Evolutionary conservation across 2,329 filamentous ascomycete species (phyloP).

Genomic region (Cercospora nicotianae): DNA sequence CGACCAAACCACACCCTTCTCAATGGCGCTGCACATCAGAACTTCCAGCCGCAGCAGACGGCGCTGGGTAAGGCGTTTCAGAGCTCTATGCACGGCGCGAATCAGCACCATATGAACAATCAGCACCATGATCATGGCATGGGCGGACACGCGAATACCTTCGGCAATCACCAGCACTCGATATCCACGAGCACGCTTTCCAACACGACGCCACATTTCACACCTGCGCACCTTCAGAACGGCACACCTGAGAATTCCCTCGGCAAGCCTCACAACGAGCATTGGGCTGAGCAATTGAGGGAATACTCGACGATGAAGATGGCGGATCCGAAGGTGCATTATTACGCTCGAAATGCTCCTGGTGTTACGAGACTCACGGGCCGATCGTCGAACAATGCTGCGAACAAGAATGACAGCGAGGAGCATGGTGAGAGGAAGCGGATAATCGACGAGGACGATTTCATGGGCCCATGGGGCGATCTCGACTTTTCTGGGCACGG

Average conservation of each 20-base stretch:
- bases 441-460: constrained; percentile 58
- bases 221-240: constrained; percentile 60
- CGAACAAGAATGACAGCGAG: constrained; percentile 52
- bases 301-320: constrained; percentile 35
- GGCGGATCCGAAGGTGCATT: constrained; percentile 52
- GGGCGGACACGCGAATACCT: constrained; percentile 56
- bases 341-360: constrained; percentile 70
- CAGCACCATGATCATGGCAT: constrained; percentile 52
- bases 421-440: constrained; percentile 60
- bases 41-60: constrained; percentile 51
- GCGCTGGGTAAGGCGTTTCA: constrained; percentile 71
- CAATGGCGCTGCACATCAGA: constrained; percentile 66
- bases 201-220: constrained; percentile 64
- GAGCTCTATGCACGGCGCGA: constrained; percentile 55
- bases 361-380: constrained; percentile 33
- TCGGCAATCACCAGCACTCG: constrained; percentile 62
- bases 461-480: constrained; percentile 73
- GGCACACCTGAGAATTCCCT: constrained; percentile 55
- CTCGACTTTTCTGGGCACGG: constrained; percentile 97
- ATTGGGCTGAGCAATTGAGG: constrained; percentile 87
- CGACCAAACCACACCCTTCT: constrained; percentile 74
- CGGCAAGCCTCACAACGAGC: constrained; percentile 62
- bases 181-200: constrained; percentile 62
- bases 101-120: constrained; percentile 42
- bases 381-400: constrained; percentile 37